Evolutionary conservation across 495 filamentous ascomycete species (phyloP), one percentile per base, ranked within the genome.

Genomic region (Jackrogersella multiformis): DNA sequence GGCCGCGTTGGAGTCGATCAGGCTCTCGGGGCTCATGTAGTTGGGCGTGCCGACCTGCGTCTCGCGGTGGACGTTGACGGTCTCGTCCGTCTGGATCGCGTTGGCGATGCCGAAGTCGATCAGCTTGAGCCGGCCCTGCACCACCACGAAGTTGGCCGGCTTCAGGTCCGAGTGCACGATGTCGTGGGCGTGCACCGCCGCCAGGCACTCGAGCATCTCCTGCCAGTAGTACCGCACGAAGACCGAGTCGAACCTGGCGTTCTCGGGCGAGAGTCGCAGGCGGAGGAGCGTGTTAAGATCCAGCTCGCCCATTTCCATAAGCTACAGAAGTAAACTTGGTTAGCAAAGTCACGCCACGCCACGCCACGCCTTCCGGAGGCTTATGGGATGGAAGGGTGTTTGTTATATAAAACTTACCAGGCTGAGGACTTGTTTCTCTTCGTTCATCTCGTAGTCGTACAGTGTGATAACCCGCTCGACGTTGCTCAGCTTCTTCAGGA

Each of bases 291-390:
- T 92, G 69, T 93, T 91, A 71, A 99, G 84, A 72, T 98, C 96
- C n/a, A 93, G 87, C 77, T 99, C 95, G 61, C 95, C 95, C 72
- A 94, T 92, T 78, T 99, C 95, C 93, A 99, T 96, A n/a, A 99
- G 84, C 86, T 89, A 61, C 10, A 58, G n/a, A 18, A 7, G 42
- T 39, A 41, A 59, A 65, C 46, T n/a, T 16, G 13, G 39, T 67
- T 70, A 64, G 61, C 48, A 16, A 21, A n/a, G 15, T 55, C 18
- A 53, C 21, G 10, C 15, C 13, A 35, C 38, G 35, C n/a, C n/a
- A n/a, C n/a, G n/a, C n/a, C n/a, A n/a, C n/a, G n/a, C n/a, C n/a
- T n/a, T n/a, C 10, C 13, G 24, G 0, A 28, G 38, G 45, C 24
- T 28, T 21, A 34, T 21, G 36, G 3, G 15, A 9, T 12, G 13